phyloP scores from a whole-genome alignment of 345 rosid species.

The Eucalyptus viminalis region DNA sequence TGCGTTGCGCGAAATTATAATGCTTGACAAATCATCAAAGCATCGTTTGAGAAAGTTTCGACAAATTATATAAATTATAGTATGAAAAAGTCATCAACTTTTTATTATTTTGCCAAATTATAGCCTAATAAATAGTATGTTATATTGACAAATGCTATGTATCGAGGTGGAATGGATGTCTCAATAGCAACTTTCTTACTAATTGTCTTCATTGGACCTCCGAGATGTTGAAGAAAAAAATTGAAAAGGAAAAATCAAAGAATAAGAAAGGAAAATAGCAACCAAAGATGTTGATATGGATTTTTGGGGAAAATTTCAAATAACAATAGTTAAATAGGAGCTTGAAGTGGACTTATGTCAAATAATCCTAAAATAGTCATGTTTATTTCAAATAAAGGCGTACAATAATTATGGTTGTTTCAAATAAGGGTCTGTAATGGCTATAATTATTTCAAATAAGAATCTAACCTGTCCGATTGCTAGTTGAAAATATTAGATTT shows the following conservation, averaged over 20 bases:
- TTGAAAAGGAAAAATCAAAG: background rate
- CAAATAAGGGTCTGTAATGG: accelerated
- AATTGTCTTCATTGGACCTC: background rate
- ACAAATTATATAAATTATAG: background rate
- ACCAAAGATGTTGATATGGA: background rate
- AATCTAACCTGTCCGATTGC: accelerated
- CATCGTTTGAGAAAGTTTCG: too few species aligned
- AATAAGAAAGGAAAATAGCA: background rate
- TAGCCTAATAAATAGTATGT: background rate
- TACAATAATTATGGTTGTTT: accelerated
- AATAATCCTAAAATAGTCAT: too few species aligned
- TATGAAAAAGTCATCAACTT: background rate
- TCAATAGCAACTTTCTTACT: background rate
- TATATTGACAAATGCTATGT: background rate
- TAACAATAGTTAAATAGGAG: too few species aligned
- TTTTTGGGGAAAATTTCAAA: background rate
- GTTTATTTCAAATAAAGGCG: too few species aligned
- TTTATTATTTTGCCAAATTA: background rate
- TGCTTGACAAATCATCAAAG: background rate
- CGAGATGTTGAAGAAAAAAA: background rate
- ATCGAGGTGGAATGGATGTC: background rate
- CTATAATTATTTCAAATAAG: too few species aligned
- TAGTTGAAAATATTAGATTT: accelerated
- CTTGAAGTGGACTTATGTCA: too few species aligned
- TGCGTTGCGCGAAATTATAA: too few species aligned